phyloP scores from a whole-genome alignment of 805 yeast species.

The Yarrowia osloensis region DNA sequence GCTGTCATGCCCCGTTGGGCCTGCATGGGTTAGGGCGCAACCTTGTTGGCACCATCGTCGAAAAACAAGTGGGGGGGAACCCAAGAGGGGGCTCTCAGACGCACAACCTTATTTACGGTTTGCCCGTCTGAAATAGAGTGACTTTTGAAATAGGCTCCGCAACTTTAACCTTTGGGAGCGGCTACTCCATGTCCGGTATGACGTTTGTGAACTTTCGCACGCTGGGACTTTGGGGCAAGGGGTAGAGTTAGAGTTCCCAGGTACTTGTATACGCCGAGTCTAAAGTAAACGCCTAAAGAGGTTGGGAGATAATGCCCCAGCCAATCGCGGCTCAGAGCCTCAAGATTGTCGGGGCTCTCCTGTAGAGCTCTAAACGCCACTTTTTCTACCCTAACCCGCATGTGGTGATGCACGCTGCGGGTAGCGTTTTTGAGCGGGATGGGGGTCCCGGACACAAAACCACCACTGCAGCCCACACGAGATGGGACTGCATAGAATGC shows the following conservation, averaged over 20 bases:
- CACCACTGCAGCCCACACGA: no score
- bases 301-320: constrained; percentile 2
- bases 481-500: no score
- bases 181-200: neutral
- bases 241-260: constrained; percentile 1
- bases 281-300: constrained; percentile 21
- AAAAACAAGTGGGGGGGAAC: constrained; percentile 11
- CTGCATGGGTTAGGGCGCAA: constrained; percentile 6
- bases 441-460: no score
- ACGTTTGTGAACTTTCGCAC: neutral
- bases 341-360: neutral
- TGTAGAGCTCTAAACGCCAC: neutral
- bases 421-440: no score
- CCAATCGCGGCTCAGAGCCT: neutral
- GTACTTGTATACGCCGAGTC: constrained; percentile 19
- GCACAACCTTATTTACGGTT: neutral
- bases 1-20: constrained; percentile 16
- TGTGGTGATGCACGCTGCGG: neutral
- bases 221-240: constrained; percentile 1
- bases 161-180: neutral
- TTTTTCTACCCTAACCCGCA: constrained; percentile 5
- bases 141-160: neutral
- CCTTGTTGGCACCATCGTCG: neutral
- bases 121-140: neutral
- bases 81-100: neutral